phyloP scores from a whole-genome alignment of 78 protist genomes.

The Guillardia theta region DNA sequence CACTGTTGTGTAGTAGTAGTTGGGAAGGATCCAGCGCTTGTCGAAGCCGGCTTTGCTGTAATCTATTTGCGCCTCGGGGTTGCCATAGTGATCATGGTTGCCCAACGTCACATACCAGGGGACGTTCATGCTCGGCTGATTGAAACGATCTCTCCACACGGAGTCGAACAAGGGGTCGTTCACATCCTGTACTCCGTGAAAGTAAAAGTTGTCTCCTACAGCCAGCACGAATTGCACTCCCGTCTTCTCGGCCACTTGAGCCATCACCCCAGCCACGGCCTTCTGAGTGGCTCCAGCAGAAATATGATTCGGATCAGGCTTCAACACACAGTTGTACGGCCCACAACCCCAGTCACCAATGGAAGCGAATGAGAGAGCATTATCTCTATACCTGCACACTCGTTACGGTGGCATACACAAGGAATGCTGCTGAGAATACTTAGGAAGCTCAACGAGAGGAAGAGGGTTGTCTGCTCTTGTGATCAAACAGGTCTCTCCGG shows the following conservation, averaged over 20 bases:
- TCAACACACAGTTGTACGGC: background rate
- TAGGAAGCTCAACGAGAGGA: background rate
- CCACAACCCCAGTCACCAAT: constrained; percentile 31
- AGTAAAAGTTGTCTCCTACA: constrained; percentile 25
- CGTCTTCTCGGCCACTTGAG: background rate
- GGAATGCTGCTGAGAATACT: too few species aligned
- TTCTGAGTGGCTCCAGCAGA: background rate
- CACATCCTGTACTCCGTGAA: background rate
- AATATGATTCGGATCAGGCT: background rate
- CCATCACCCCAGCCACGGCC: background rate
- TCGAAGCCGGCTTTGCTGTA: background rate
- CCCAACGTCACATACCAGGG: constrained; percentile 6
- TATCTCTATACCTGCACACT: too few species aligned
- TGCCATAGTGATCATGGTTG: constrained; percentile 35
- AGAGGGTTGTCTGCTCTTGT: background rate
- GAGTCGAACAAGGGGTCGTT: background rate
- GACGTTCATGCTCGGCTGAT: background rate
- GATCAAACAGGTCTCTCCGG: background rate
- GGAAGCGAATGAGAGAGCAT: background rate
- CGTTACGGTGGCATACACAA: background rate
- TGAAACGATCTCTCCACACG: background rate
- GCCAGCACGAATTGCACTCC: background rate
- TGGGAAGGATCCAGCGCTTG: background rate
- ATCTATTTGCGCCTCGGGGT: background rate
- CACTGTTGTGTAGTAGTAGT: background rate